Base-by-base conservation (phyloP, 176 grass and related monocot species). In the Puccinellia tenuiflora region DNA sequence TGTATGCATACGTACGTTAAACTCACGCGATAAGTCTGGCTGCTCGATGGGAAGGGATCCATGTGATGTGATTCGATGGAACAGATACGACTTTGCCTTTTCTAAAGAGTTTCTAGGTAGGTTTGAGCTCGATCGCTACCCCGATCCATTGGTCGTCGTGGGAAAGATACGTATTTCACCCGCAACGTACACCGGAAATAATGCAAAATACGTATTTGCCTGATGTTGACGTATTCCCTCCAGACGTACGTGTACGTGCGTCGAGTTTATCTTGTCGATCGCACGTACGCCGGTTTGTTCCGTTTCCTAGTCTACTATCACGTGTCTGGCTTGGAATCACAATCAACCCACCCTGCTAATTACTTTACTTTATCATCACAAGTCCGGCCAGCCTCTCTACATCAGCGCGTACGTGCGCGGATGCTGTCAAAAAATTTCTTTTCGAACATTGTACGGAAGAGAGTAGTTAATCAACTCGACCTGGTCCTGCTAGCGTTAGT, bases 81-180 rank as follows among this genome's bases (percentile, higher is more conserved):
- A 25, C 11, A 61, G 9, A 18, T 55, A 45, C 25, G 65, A 22
- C 17, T 61, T 70, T 13, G 52, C 74, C 20, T 15, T 22, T 73
- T 79, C 51, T 18, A 16, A 26, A 26, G 62, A 31, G 5, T 26
- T 56, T 83, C 75, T 8, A 79, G 65, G 66, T 8, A 79, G 65
- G 66, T 54, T 33, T 47, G 40, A 18, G 40, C 0, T 35, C 7
- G 37, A 17, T 34, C 7, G 37, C 22, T 34, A 3, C 2, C 20
- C 21, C 71, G 13, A 55, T 10, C 3, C 6, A 21, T 21, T 6
- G 73, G 51, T 56, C 30, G 3, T 22, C 1, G 17, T 10, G 2
- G 24, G 76, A 10, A 43, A 48, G 68, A 64, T 81, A 81, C 60
- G 83, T 85, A 82, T 81, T 81, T 62, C 52, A 35, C 83, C 83